Percentiles rank a stretch among this genome's conserved stretches.
Conservation (phyloP, 495 filamentous ascomycete species). For the Rhizodiscina lignyota region DNA sequence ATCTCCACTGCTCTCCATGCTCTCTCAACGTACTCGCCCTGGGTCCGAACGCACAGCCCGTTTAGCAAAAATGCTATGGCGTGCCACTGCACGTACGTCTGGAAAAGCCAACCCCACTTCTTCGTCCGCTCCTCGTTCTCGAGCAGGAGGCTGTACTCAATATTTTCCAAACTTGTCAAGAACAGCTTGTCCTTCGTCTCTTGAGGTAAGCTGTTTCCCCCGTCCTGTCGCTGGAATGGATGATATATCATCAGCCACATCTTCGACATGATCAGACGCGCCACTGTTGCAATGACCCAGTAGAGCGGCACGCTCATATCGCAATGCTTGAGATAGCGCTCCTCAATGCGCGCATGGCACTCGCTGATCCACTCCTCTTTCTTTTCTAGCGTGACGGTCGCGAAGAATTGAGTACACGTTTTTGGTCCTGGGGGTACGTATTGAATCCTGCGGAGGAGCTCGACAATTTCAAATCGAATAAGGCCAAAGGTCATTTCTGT, state of each 20-base stretch:
- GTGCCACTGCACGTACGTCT: slow-evolving; percentile 70
- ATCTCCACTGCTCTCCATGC: slow-evolving; percentile 61
- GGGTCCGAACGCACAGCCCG: slow-evolving; percentile 59
- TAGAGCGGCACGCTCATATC: slow-evolving; percentile 43
- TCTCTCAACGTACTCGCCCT: slow-evolving; percentile 52
- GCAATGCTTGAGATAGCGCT: slow-evolving; percentile 45
- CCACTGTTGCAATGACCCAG: slow-evolving; percentile 55
- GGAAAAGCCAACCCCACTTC: slow-evolving; percentile 69
- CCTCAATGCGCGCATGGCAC: slow-evolving; percentile 45
- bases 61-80: slow-evolving; percentile 60
- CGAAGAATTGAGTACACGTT: slow-evolving; percentile 18
- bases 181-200: slow-evolving; percentile 60
- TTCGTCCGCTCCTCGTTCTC: slow-evolving; percentile 41
- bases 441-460: slow-evolving; percentile 23
- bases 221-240: slow-evolving; percentile 30
- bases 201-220: slow-evolving; percentile 24
- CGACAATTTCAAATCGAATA: slow-evolving; percentile 26
- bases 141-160: slow-evolving; percentile 53
- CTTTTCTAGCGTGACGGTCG: slow-evolving; percentile 37
- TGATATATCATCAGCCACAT: slow-evolving; percentile 49
- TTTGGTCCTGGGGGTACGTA: slow-evolving; percentile 23
- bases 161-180: slow-evolving; percentile 53
- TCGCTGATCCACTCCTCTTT: slow-evolving; percentile 41
- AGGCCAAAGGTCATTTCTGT: slow-evolving; percentile 75
- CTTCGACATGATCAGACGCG: slow-evolving; percentile 50